Evolutionary conservation across 306 rosid genomes (phyloP), one percentile per base, ranked within the genome.

Genomic region (Coriaria nepalensis): DNA sequence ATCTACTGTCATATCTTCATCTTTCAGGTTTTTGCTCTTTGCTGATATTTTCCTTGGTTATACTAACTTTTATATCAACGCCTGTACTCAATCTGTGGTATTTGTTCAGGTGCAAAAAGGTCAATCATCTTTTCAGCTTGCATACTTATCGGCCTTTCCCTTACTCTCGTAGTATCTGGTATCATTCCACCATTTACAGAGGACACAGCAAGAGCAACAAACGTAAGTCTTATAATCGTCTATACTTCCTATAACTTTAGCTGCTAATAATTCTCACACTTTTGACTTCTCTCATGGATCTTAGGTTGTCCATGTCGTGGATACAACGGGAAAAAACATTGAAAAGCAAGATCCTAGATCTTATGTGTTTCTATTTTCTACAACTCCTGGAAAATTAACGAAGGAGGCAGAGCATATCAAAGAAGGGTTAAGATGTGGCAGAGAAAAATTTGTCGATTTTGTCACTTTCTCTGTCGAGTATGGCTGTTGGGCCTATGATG

Each of bases 281-380:
- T 20, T 12, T 29, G 9, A 12, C 8, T 9, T 36, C 9, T 13
- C 35, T 35, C 35, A 32, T 72, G 34, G 35, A 66, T 64, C 59
- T 60, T 74, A 90, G 98, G 95, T 81, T 62, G 98, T 90, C 36
- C 98, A 90, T 64, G 81, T 90, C 47, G 94, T 90, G 55, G 95
- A 90, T 47, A 50, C 87, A 57, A 77, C 85, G 2, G 61, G 47
- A 59, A 68, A 47, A 45, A 48, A 53, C 57, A 69, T 67, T 64
- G 84, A 55, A 61, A 62, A 64, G 42, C 67, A 60, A 29, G 66
- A 61, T 61, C 75, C 73, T 64, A 62, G 14, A 33, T 81, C 95
- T 13, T 81, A 70, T 55, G 67, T 85, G 40, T 90, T 94, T 47
- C 64, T 90, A 32, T 90, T 72, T 70, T 90, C 98, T 61, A 63